These are phyloP conservation scores for Halteria grandinella DNA, from an alignment of 73 alveolate genomes.

Conservation along the genomic window DNA sequence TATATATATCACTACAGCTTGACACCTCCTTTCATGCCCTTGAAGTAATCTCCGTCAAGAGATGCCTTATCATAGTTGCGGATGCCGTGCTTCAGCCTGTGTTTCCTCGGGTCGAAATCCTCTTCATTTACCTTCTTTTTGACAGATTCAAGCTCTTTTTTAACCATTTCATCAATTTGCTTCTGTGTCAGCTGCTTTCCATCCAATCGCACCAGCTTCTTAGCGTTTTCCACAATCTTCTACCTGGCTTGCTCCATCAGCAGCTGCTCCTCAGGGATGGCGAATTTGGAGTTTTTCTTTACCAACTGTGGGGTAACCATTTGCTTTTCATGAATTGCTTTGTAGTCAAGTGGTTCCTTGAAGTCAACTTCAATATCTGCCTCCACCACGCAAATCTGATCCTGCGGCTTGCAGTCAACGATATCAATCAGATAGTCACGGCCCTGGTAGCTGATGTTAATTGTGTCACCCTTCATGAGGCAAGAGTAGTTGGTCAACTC, in stretches of 20 bases:
- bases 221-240: conserved; percentile 70
- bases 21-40: conserved; percentile 33
- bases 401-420: conserved; percentile 84
- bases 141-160: conserved; percentile 65
- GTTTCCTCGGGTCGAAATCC: conserved; percentile 91
- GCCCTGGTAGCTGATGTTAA: conserved; percentile 80
- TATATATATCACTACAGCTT: conserved; percentile 12
- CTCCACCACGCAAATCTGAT: conserved; percentile 89
- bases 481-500: conserved; percentile 91
- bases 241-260: conserved; percentile 70
- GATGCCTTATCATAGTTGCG: conserved; percentile 48
- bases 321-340: too few relatives aligned
- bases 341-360: conserved; percentile 93
- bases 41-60: neutral
- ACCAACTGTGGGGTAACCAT: conserved; percentile 68
- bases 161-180: conserved; percentile 68
- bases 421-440: conserved; percentile 87
- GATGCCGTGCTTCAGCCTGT: conserved; percentile 82
- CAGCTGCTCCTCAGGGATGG: conserved; percentile 76
- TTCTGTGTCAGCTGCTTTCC: conserved; percentile 83
- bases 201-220: conserved; percentile 80
- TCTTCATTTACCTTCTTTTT: conserved; percentile 81
- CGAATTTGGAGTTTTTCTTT: conserved; percentile 73
- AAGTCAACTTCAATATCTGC: conserved; percentile 96
- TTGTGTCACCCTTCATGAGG: conserved; percentile 95